phyloP scores from a whole-genome alignment of 345 rosid genomes.

The Luvunga scandens region DNA sequence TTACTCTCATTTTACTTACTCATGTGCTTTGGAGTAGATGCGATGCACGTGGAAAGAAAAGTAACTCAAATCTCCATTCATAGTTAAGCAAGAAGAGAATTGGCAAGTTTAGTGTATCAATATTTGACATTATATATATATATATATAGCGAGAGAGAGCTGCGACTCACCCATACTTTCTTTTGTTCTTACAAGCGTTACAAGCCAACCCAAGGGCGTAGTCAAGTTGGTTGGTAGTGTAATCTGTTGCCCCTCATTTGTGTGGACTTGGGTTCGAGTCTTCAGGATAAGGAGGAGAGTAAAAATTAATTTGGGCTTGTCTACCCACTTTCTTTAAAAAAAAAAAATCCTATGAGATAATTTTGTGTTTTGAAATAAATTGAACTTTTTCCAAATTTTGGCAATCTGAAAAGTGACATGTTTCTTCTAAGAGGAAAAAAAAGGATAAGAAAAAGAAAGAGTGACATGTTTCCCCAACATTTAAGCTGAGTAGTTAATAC shows the following conservation, averaged over 20 bases:
- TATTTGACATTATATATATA: background rate
- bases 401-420: background rate
- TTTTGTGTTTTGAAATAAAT: background rate
- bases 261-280: too few species aligned
- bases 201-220: slow-evolving; percentile 4
- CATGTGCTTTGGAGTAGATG: background rate
- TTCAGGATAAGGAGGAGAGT: too few species aligned
- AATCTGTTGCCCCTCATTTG: too few species aligned
- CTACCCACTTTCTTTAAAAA: too few species aligned
- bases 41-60: too few species aligned
- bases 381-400: background rate
- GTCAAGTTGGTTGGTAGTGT: too few species aligned
- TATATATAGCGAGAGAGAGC: background rate
- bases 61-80: background rate
- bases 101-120: background rate
- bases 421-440: background rate
- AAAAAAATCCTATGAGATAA: background rate
- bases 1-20: too few species aligned
- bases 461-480: background rate
- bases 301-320: too few species aligned
- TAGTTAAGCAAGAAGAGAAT: background rate
- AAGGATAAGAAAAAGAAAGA: background rate
- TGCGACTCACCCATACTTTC: background rate
- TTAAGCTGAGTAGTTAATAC: background rate
- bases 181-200: background rate